Evolutionary conservation across 2,329 filamentous ascomycete species (phyloP), one percentile per base, ranked within the genome.

Genomic region (Colletotrichum sojae): DNA sequence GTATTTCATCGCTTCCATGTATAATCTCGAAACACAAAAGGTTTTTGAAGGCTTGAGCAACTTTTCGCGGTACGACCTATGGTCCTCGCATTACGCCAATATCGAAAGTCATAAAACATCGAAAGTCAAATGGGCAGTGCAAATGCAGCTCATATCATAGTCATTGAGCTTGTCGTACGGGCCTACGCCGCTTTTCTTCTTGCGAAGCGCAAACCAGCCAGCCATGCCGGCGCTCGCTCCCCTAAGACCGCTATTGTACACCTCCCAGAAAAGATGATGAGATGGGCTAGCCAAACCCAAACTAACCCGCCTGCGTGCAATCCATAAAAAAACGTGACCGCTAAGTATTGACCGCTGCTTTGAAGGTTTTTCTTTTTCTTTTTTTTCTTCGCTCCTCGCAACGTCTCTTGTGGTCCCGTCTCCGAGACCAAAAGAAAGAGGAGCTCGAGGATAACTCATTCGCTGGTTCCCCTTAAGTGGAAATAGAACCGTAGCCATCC

Each of bases 271-370:
- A 63, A 55, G 59, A 62, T 39, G 59, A 60, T 54, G 49, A 62
- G 48, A 55, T 67, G 43, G 59, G 64, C 54, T 36, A 70, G 67
- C 63, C 63, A 67, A 68, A 62, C 63, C 67, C 49, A 51, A 58
- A 58, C 27, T 58, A 61, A 54, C 63, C 57, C 57, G 52, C 67
- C 53, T 58, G 54, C 52, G 54, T 53, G 67, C 54, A 69, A 69
- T 60, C 62, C 63, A 67, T 69, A 67, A 67, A 69, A 69, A 22
- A 60, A 66, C 67, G 67, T 67, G 67, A 60, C 67, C 63, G 67
- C 67, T 69, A 57, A 66, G 56, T 63, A 55, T 57, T 67, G 67
- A 69, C 63, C 67, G 62, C 67, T 69, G 48, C 63, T 62, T 63
- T 36, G 9, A 61, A 43, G 40, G 22, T 25, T 25, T 25, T 61